Evolutionary conservation across 768 basidiomycete species (phyloP).

Genomic region (Udeniomyces megalosporus): DNA sequence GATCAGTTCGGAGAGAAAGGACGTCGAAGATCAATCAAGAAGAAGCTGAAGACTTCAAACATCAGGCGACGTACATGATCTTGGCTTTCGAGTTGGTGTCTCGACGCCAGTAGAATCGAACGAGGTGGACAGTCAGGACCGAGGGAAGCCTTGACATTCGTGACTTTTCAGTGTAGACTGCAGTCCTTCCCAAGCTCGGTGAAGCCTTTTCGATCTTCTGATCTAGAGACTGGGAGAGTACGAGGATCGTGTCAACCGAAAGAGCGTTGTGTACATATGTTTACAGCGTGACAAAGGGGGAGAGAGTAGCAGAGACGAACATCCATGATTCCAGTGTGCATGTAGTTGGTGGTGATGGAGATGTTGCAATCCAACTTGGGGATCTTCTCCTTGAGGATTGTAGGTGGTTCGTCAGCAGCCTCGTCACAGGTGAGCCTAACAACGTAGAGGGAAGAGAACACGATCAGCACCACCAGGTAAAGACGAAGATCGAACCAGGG

Average conservation of each 20-base stretch:
- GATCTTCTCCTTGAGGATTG: slow-evolving; percentile 50
- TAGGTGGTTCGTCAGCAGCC: slow-evolving; percentile 56
- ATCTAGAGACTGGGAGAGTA: slow-evolving; percentile 53
- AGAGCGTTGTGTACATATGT: not conserved
- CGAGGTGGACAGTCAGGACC: slow-evolving; percentile 73
- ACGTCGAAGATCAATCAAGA: not conserved
- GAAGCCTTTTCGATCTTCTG: slow-evolving; percentile 75
- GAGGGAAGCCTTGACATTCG: slow-evolving; percentile 64
- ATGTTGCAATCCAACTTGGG: slow-evolving; percentile 92
- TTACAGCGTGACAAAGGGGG: not conserved
- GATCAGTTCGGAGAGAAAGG: not conserved
- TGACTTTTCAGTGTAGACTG: slow-evolving; percentile 62
- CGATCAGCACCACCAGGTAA: not conserved
- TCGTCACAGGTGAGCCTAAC: slow-evolving; percentile 64
- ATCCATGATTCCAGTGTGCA: slow-evolving; percentile 68
- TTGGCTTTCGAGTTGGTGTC: slow-evolving; percentile 78
- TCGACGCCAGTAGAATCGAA: slow-evolving; percentile 83
- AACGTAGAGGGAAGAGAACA: not conserved
- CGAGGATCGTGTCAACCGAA: not conserved
- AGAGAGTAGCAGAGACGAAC: slow-evolving; percentile 33
- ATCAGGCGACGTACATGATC: slow-evolving; percentile 70
- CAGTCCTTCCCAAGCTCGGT: slow-evolving; percentile 59
- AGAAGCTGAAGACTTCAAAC: no score
- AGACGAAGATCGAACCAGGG: not conserved
- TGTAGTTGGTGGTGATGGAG: slow-evolving; percentile 64